These are phyloP conservation scores for Backusella liffmaniae DNA, from an alignment of 192 early-diverging fungal species.

Conservation along the genomic window DNA sequence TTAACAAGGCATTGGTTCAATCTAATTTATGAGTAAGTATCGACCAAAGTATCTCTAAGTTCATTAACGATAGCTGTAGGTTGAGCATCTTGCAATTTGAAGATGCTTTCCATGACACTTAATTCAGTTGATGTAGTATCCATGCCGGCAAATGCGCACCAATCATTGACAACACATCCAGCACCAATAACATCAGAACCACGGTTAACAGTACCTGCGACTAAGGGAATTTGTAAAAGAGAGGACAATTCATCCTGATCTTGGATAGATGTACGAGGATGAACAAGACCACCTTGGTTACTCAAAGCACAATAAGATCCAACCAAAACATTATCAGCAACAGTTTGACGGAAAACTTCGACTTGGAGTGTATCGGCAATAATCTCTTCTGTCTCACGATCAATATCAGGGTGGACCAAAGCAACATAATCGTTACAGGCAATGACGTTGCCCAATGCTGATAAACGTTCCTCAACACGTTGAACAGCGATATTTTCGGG, in stretches of 20 bases:
- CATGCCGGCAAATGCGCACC: constrained; percentile 95
- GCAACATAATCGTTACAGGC: constrained; percentile 99
- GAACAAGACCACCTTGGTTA: constrained; percentile 97
- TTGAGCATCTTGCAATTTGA: constrained; percentile 93
- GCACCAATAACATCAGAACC: constrained; percentile 97
- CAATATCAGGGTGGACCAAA: constrained; percentile 96
- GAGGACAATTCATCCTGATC: constrained; percentile 98
- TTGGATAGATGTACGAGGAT: constrained; percentile 92
- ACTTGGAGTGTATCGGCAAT: constrained; percentile 97
- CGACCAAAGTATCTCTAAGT: constrained; percentile 92
- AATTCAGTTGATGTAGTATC: constrained; percentile 97
- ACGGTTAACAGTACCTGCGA: constrained; percentile 98
- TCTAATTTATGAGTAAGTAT: constrained; percentile 65
- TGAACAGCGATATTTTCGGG: constrained; percentile 93
- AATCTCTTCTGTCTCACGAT: constrained; percentile 98
- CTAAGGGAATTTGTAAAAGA: constrained; percentile 94
- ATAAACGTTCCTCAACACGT: constrained; percentile 96
- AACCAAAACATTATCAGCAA: constrained; percentile 96
- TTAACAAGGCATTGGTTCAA: not conserved
- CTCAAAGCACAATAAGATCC: constrained; percentile 94
- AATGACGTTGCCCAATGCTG: constrained; percentile 98
- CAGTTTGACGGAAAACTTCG: constrained; percentile 97
- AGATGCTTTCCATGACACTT: constrained; percentile 95
- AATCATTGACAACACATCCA: constrained; percentile 98
- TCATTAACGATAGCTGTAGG: constrained; percentile 90